Evolutionary conservation across 2,329 filamentous ascomycete species (phyloP), one percentile per base, ranked within the genome.

Genomic region (Fusarium armeniacum): DNA sequence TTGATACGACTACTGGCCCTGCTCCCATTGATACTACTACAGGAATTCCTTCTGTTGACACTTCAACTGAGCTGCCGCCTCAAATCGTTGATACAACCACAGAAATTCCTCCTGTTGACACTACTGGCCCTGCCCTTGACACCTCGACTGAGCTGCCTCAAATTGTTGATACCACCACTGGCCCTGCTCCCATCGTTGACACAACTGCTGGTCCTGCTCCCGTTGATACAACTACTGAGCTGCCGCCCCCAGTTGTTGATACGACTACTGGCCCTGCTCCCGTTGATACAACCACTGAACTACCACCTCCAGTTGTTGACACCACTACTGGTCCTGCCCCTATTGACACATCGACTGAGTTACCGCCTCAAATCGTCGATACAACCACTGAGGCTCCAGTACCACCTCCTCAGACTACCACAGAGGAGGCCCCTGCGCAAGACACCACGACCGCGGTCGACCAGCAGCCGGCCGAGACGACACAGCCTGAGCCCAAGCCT

Each of bases 401-500:
- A 8, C 32, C 32, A 8, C 32, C 32, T 13, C 32, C 13, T 35
- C 32, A 35, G 36, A 40, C 36, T 13, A 40, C 36, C 6, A 40
- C 36, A 20, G 36, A 40, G 4, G 10, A 40, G 16, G 6, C n/a
- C 36, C n/a, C 36, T 20, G 36, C n/a, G 1, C 36, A 40, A 40
- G 36, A 40, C n/a, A 40, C n/a, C 38, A 40, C 38, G 6, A 40
- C 18, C 2, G 36, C 38, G 0, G 38, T 15, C 6, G 12, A 22
- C 1, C 38, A 40, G 38, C 38, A 40, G 15, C 51, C 67, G 20
- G 24, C 26, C 6, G 50, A 62, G 6, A 49, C 64, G 26, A 56
- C 50, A 35, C 33, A 35, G 16, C 4, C 0, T 35, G 41, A 61
- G 6, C n/a, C 30, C 16, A 32, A 49, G 15, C 30, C 46, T 16